These are phyloP conservation scores for Monilinia laxa DNA, from an alignment of 2,329 filamentous ascomycete genomes.

Conservation along the genomic window DNA sequence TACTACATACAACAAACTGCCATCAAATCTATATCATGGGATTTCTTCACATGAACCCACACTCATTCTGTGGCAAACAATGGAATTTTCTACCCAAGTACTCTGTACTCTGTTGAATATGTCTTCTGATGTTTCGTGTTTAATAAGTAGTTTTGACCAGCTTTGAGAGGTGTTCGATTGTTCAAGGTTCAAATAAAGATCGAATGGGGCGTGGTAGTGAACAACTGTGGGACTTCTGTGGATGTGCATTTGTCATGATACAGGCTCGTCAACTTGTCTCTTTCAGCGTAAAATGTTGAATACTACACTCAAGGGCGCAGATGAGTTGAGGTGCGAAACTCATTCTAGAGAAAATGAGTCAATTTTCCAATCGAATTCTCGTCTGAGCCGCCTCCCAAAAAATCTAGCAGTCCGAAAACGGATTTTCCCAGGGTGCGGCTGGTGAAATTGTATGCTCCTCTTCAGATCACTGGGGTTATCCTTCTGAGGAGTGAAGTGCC, in stretches of 20 bases:
- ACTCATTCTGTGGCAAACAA: too few relatives aligned
- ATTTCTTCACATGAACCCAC: too few relatives aligned
- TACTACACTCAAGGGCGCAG: background rate
- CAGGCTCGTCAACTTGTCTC: background rate
- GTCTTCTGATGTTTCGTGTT: background rate
- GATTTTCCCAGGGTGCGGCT: constrained; percentile 4
- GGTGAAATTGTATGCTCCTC: constrained; percentile 9
- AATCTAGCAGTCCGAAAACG: background rate
- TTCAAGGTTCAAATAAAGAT: background rate
- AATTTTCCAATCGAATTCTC: background rate
- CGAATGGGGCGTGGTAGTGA: background rate
- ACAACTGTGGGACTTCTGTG: background rate
- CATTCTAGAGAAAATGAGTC: background rate
- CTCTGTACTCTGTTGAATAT: background rate
- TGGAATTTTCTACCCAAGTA: background rate
- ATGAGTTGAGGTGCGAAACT: background rate
- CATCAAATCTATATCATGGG: too few relatives aligned
- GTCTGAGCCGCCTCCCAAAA: background rate
- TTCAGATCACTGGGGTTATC: background rate
- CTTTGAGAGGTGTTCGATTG: background rate
- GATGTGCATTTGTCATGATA: too few relatives aligned
- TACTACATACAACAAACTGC: too few relatives aligned
- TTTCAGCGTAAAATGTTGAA: background rate
- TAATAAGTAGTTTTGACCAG: background rate
- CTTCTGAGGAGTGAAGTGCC: background rate